Evolutionary conservation across 129 eudicot species (phyloP).

Genomic region (Arctium lappa): DNA sequence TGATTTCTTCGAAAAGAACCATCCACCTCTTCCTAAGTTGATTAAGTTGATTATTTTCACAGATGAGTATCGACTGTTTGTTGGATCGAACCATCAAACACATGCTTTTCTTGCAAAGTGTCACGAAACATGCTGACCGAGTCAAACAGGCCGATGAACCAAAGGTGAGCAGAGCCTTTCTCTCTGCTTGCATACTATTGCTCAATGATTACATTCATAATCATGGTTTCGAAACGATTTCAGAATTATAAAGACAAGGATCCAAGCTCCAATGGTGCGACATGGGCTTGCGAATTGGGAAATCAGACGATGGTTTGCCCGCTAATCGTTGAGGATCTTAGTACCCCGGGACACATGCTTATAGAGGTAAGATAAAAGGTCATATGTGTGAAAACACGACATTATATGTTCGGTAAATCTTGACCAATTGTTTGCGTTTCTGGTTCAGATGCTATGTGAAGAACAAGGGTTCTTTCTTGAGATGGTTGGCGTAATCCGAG

Average conservation of each 20-base stretch:
- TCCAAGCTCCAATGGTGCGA: conserved; percentile 32
- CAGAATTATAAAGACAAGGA: conserved; percentile 24
- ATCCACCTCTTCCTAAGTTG: not conserved
- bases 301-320: conserved; percentile 52
- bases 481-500: conserved; percentile 56
- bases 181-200: not conserved
- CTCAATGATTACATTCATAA: not conserved
- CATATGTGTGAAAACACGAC: not conserved
- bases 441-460: conserved; percentile 70
- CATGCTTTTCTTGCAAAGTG: conserved; percentile 88
- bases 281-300: conserved; percentile 74
- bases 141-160: conserved; percentile 51
- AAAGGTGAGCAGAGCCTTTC: conserved; percentile 47
- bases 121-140: conserved; percentile 63
- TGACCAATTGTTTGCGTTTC: not conserved
- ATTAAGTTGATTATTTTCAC: conserved; percentile 23
- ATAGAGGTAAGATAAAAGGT: conserved; percentile 48
- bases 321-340: conserved; percentile 58
- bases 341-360: conserved; percentile 60
- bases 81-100: conserved; percentile 86
- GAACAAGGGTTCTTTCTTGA: conserved; percentile 74
- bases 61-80: conserved; percentile 94
- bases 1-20: not conserved
- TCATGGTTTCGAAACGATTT: conserved; percentile 2
- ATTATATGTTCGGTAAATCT: not conserved